These are phyloP conservation scores for Blumeriella jaapii DNA, from an alignment of 2,329 filamentous ascomycete species.

Conservation along the genomic window DNA sequence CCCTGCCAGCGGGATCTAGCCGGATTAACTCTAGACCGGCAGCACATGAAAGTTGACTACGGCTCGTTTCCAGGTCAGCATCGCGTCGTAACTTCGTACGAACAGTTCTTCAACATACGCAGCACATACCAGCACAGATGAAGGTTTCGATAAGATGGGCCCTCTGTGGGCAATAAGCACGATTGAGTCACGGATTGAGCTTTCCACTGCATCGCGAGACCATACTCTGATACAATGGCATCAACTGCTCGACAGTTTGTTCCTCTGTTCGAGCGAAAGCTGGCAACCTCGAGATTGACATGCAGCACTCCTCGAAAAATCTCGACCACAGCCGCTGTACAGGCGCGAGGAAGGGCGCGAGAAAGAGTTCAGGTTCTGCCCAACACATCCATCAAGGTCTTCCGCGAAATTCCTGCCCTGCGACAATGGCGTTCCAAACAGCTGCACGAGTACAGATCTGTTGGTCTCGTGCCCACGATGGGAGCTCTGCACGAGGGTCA, in stretches of 20 bases:
- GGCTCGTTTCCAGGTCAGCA: too few species aligned
- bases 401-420: conserved; percentile 63
- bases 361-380: conserved; percentile 31
- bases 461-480: conserved; percentile 94
- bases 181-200: neutral
- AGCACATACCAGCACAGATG: neutral
- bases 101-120: neutral
- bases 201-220: neutral
- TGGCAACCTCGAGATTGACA: conserved; percentile 1
- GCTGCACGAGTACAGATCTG: conserved; percentile 52
- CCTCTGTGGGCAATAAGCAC: neutral
- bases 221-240: conserved; percentile 4
- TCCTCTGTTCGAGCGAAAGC: conserved; percentile 1
- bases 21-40: too few species aligned
- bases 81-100: too few species aligned
- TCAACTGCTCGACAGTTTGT: neutral
- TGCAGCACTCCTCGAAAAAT: conserved; percentile 9
- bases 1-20: too few species aligned
- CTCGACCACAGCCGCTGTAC: conserved; percentile 9
- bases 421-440: conserved; percentile 59
- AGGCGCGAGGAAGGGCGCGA: conserved; percentile 13
- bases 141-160: neutral
- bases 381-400: conserved; percentile 52
- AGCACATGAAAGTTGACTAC: too few species aligned
- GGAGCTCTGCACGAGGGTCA: conserved; percentile 92